A percentile compares a stretch with the other conserved stretches of the same genome.
Conservation (phyloP, 306 rosid species). For the Luffa aegyptiaca region DNA sequence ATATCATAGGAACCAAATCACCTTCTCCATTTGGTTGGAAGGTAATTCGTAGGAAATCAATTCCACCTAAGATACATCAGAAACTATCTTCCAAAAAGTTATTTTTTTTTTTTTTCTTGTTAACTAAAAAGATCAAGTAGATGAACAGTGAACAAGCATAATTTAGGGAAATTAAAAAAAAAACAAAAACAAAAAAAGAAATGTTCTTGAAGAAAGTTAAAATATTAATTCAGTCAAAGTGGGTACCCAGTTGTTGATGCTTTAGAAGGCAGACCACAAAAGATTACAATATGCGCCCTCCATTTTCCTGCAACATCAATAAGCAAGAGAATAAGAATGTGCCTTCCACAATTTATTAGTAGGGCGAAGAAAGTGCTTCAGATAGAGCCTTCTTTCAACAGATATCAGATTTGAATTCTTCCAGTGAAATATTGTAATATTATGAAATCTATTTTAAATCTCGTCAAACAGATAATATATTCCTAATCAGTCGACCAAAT, state of each 20-base stretch:
- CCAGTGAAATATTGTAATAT: background rate
- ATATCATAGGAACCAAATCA: too few species aligned
- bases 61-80: background rate
- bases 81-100: background rate
- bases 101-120: background rate
- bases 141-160: background rate
- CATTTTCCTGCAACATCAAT: conserved; percentile 7
- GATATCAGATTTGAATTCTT: conserved; percentile 6
- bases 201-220: background rate
- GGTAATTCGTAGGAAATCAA: too few species aligned
- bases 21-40: too few species aligned
- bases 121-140: background rate
- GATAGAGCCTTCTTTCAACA: background rate
- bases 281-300: conserved; percentile 4
- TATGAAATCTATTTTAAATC: background rate
- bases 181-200: background rate
- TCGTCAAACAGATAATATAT: conserved; percentile 2
- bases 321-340: conserved; percentile 7
- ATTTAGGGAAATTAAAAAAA: background rate
- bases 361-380: background rate
- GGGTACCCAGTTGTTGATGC: conserved; percentile 4
- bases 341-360: background rate
- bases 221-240: conserved; percentile 1
- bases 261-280: background rate
- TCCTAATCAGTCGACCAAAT: background rate